phyloP scores from a whole-genome alignment of 805 yeast species.

The Ascoidea tarda region DNA sequence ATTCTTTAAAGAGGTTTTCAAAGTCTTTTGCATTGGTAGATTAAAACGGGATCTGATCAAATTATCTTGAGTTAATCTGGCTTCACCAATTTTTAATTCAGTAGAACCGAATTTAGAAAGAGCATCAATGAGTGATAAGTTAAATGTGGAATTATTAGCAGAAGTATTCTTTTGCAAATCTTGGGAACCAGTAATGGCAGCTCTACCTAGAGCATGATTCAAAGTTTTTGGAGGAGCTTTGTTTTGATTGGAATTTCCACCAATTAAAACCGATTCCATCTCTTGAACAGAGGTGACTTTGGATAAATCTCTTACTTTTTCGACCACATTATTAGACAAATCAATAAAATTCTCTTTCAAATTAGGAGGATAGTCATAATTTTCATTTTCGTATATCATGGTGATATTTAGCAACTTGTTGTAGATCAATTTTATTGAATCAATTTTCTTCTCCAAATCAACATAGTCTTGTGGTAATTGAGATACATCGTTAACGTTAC shows the following conservation, averaged over 20 bases:
- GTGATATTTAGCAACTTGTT: conserved; percentile 39
- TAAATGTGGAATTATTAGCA: conserved; percentile 2
- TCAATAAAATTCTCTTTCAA: conserved; percentile 65
- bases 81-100: conserved; percentile 66
- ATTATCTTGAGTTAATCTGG: conserved; percentile 71
- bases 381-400: conserved; percentile 50
- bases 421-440: conserved; percentile 57
- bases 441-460: conserved; percentile 60
- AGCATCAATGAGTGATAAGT: conserved; percentile 37
- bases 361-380: conserved; percentile 74
- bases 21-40: conserved; percentile 44
- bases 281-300: conserved; percentile 69
- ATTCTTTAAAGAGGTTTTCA: conserved; percentile 43
- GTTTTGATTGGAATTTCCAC: conserved; percentile 28
- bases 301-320: conserved; percentile 51
- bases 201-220: conserved; percentile 70
- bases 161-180: conserved; percentile 5
- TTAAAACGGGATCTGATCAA: conserved; percentile 58
- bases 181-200: conserved; percentile 32
- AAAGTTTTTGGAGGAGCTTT: conserved; percentile 57
- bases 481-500: conserved; percentile 70
- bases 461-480: conserved; percentile 75
- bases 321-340: conserved; percentile 49
- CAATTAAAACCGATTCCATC: conserved; percentile 57
- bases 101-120: conserved; percentile 55